These are phyloP conservation scores for Aspergillus latus DNA, from an alignment of 2,329 filamentous ascomycete genomes.

Conservation along the genomic window DNA sequence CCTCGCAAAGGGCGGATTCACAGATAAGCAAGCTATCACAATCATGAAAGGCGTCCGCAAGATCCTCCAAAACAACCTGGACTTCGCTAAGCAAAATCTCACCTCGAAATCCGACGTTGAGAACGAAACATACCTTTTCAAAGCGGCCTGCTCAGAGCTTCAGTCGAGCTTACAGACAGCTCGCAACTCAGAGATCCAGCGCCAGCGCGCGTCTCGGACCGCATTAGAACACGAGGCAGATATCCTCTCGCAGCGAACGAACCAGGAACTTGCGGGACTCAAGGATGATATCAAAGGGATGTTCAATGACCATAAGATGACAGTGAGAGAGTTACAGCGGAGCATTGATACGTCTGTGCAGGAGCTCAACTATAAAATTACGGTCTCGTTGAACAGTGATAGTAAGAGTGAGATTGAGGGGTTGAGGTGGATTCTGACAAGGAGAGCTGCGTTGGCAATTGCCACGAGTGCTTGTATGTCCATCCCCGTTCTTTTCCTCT, in stretches of 20 bases:
- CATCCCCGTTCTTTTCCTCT: not conserved
- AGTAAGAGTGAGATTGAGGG: conserved; percentile 89
- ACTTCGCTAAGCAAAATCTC: conserved; percentile 73
- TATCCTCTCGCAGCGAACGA: conserved; percentile 79
- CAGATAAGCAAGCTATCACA: conserved; percentile 70
- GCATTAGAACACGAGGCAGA: conserved; percentile 94
- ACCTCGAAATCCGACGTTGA: conserved; percentile 91
- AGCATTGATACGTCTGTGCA: conserved; percentile 84
- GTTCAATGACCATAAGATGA: conserved; percentile 95
- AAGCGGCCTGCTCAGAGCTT: conserved; percentile 88
- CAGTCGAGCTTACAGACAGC: conserved; percentile 81
- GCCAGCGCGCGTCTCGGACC: conserved; percentile 77
- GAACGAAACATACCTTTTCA: conserved; percentile 92
- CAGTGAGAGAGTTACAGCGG: conserved; percentile 83
- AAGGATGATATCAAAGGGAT: conserved; percentile 92
- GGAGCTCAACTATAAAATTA: conserved; percentile 95
- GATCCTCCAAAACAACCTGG: conserved; percentile 74
- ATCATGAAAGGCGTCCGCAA: conserved; percentile 89
- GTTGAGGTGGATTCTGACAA: conserved; percentile 77
- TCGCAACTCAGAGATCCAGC: conserved; percentile 73
- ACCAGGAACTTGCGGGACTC: conserved; percentile 75
- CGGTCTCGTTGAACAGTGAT: conserved; percentile 83
- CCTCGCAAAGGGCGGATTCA: conserved; percentile 70
- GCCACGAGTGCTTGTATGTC: conserved; percentile 51
- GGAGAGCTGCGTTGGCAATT: conserved; percentile 63